Base-by-base conservation (phyloP, 345 rosid genomes). In the Raphanus sativus region DNA sequence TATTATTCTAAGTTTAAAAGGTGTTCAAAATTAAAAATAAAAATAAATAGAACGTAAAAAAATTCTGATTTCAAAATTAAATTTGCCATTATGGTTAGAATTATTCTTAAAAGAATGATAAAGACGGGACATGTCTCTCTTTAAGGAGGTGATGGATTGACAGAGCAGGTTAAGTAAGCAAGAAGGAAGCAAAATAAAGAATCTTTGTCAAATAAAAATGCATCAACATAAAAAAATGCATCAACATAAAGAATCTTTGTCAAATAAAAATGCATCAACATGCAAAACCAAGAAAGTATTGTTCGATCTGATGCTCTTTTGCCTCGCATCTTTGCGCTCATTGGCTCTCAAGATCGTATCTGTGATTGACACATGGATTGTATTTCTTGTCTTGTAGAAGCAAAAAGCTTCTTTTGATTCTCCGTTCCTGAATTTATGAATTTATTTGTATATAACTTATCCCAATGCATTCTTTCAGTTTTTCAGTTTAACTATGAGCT, bases 331-430 rank as follows among this genome's bases (percentile, higher is more conserved):
- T 78, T 66, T 48, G 74, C 16, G 52, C 74, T 73, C 65, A 73
- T 73, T 79, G 78, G 82, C 63, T 68, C 60, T 73, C 38, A 61
- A 24, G 54, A 73, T 73, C 70, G 82, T 62, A 67, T 79, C 70
- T 40, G 68, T 79, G 82, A 79, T 68, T 79, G 82, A 79, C 82
- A 79, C 78, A 26, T 79, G 82, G 77, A 67, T 36, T 73, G 17
- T 33, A 65, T 45, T 66, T 75, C 63, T 66, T 71, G 77, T 26
- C 61, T 63, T 56, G 21, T 69, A 42, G 60, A 34, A 38, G 50
- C 67, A 66, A 25, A 40, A 78, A 79, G 78, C 33, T 63, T 69
- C n/a, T 60, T 65, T 75, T 59, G 75, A 80, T 76, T 80, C 81
- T 50, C 79, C 80, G 64, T 76, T 65, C 30, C 70, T 62, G 17